A percentile compares a stretch with the other conserved stretches of the same genome.
These are phyloP conservation scores for Plasmodiophora brassicae DNA, from an alignment of 208 protist genomes.

Conservation along the genomic window DNA sequence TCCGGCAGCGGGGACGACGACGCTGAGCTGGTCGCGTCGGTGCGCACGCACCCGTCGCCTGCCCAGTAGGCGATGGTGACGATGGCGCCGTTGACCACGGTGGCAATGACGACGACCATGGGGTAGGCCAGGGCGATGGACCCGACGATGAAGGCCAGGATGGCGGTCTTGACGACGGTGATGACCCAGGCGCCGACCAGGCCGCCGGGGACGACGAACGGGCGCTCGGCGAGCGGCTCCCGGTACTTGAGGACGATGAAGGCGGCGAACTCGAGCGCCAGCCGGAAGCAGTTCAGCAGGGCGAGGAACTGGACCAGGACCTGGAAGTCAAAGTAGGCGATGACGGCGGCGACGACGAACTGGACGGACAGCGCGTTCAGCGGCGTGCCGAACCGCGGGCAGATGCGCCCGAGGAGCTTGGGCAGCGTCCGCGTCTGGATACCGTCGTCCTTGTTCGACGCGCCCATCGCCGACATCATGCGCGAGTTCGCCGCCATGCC, in stretches of 20 bases:
- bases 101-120: background rate
- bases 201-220: background rate
- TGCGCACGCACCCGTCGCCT: no score
- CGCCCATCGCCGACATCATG: slow-evolving; percentile 3
- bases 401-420: background rate
- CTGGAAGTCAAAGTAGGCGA: background rate
- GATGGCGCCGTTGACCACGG: background rate
- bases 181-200: slow-evolving; percentile 7
- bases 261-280: slow-evolving; percentile 6
- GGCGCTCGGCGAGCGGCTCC: background rate
- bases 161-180: background rate
- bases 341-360: background rate
- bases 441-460: background rate
- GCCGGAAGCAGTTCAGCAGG: background rate
- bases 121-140: background rate
- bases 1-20: no score
- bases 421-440: background rate
- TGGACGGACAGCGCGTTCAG: background rate
- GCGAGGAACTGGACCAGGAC: background rate
- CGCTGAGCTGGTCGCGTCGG: no score
- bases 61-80: background rate
- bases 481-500: background rate
- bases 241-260: slow-evolving; percentile 34
- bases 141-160: background rate
- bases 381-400: background rate